phyloP scores from a whole-genome alignment of 768 basidiomycete species.

The Naganishia kalamii region DNA sequence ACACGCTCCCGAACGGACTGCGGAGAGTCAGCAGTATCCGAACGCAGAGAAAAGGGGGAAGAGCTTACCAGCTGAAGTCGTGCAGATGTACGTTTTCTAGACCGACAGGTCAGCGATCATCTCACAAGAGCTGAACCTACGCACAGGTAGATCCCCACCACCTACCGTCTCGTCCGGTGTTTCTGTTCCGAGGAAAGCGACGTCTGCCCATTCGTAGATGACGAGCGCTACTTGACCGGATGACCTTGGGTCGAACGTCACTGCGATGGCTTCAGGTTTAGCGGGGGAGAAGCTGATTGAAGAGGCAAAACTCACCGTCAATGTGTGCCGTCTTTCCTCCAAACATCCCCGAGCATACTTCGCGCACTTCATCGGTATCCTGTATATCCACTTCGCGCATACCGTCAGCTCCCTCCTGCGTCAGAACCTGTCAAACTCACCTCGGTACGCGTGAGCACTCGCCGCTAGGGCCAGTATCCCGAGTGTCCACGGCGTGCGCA shows the following conservation, averaged over 20 bases:
- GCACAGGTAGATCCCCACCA: slow-evolving; percentile 45
- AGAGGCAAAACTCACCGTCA: slow-evolving; percentile 38
- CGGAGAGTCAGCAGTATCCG: slow-evolving; percentile 34
- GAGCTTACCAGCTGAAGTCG: slow-evolving; percentile 51
- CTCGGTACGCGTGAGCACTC: background rate
- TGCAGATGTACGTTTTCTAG: slow-evolving; percentile 94
- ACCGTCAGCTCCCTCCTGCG: background rate
- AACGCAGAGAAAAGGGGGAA: background rate
- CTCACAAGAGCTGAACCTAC: background rate
- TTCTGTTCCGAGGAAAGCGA: slow-evolving; percentile 64
- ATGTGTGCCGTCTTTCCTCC: slow-evolving; percentile 69
- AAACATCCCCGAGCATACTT: slow-evolving; percentile 96
- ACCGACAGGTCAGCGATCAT: background rate
- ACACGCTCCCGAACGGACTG: slow-evolving; percentile 68
- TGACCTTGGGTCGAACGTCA: slow-evolving; percentile 70
- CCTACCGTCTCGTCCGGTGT: slow-evolving; percentile 38
- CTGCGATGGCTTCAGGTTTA: slow-evolving; percentile 29
- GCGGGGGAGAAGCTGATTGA: background rate
- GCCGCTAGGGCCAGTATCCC: no score
- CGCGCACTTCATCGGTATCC: slow-evolving; percentile 74
- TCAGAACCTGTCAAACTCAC: background rate
- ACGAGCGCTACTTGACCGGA: slow-evolving; percentile 87
- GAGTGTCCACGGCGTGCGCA: no score
- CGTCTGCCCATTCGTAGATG: slow-evolving; percentile 92
- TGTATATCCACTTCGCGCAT: slow-evolving; percentile 49